A percentile compares a stretch with the other conserved stretches of the same genome.
Conservation (phyloP, 2,329 filamentous ascomycete species). For the Coccinonectria pachysandricola region DNA sequence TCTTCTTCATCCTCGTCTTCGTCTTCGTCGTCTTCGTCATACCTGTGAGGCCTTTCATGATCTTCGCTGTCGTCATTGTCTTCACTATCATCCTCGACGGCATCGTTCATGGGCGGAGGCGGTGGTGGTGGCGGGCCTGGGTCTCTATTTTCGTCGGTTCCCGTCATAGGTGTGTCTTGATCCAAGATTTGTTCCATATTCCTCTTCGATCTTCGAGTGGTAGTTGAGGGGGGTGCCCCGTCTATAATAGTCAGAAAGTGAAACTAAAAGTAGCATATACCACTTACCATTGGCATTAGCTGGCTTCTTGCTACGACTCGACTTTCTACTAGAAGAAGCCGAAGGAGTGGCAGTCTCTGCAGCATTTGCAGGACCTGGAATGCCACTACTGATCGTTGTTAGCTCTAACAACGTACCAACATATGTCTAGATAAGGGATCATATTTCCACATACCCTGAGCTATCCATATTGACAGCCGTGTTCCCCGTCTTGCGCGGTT, state of each 20-base stretch:
- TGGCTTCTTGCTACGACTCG: conserved; percentile 59
- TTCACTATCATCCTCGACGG: conserved; percentile 29
- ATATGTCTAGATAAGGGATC: too few species aligned
- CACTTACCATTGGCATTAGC: too few species aligned
- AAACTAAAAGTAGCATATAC: too few species aligned
- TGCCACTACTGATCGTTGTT: conserved; percentile 12
- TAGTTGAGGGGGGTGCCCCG: too few species aligned
- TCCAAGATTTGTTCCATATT: conserved; percentile 40
- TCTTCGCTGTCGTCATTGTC: conserved; percentile 23
- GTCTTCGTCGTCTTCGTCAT: conserved; percentile 29
- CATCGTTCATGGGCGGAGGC: conserved; percentile 25
- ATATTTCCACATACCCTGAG: conserved; percentile 51
- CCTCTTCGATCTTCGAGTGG: conserved; percentile 44
- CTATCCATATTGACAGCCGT: conserved; percentile 59
- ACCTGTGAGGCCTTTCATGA: too few species aligned
- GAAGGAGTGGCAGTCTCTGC: conserved; percentile 46
- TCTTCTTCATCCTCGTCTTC: conserved; percentile 48
- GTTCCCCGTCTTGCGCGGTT: conserved; percentile 51
- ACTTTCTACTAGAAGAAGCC: conserved; percentile 60
- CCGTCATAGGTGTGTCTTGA: conserved; percentile 61
- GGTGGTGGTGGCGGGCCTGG: conserved; percentile 33
- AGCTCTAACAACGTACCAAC: conserved; percentile 5
- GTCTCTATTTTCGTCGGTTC: conserved; percentile 47
- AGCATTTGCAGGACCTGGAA: conserved; percentile 49
- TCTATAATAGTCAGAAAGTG: too few species aligned